A percentile compares a stretch with the other conserved stretches of the same genome.
These are phyloP conservation scores for Geotrichum armillariae DNA, from an alignment of 1,139 yeast genomes.

Conservation along the genomic window DNA sequence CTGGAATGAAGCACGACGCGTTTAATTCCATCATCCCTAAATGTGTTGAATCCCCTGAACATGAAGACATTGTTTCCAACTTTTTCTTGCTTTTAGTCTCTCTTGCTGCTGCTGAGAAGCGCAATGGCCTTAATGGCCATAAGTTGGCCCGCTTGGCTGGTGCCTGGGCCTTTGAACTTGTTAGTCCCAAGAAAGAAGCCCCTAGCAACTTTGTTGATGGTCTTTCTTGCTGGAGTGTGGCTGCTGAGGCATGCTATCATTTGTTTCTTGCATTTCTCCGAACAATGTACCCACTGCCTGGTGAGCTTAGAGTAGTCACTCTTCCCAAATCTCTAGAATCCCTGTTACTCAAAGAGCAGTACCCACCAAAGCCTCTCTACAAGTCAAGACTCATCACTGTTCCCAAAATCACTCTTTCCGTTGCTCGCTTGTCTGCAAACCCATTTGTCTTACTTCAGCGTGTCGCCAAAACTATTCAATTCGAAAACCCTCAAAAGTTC, in stretches of 20 bases:
- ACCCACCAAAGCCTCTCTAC: constrained; percentile 36
- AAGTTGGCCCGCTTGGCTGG: constrained; percentile 82
- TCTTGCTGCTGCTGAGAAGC: constrained; percentile 79
- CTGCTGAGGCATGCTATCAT: constrained; percentile 86
- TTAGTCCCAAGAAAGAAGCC: constrained; percentile 32
- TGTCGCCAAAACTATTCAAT: constrained; percentile 63
- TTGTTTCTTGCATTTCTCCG: constrained; percentile 72
- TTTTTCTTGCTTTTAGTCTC: constrained; percentile 79
- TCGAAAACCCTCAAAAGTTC: constrained; percentile 68
- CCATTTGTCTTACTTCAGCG: constrained; percentile 61
- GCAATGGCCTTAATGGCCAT: constrained; percentile 75
- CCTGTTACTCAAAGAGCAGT: constrained; percentile 53
- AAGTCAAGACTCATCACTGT: constrained; percentile 52
- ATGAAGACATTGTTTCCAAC: constrained; percentile 86
- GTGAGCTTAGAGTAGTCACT: constrained; percentile 8
- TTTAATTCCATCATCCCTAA: constrained; percentile 81
- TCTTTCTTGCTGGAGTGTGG: constrained; percentile 62
- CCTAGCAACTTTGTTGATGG: constrained; percentile 63
- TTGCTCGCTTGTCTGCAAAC: constrained; percentile 59
- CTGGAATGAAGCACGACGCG: constrained; percentile 60
- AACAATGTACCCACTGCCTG: constrained; percentile 49
- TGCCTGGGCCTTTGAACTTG: constrained; percentile 77
- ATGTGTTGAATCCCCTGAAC: constrained; percentile 79
- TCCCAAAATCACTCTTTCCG: constrained; percentile 67
- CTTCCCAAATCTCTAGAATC: constrained; percentile 32